Conservation (phyloP, 495 filamentous ascomycete genomes). For the Podospora pseudopauciseta region DNA sequence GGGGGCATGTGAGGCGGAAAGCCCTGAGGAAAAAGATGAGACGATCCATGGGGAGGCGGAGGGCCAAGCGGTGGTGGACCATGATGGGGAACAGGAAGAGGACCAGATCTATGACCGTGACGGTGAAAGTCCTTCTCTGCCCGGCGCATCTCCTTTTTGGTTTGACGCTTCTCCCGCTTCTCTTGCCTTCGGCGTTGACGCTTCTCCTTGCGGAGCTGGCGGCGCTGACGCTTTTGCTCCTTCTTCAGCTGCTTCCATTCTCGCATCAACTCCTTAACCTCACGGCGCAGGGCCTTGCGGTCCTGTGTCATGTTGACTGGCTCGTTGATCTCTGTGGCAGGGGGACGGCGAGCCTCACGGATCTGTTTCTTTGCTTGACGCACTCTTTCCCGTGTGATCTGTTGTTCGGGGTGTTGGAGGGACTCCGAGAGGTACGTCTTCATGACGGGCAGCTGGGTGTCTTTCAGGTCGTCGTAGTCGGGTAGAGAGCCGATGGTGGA, state of each 20-base stretch:
- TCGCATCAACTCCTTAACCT: slow-evolving; percentile 38
- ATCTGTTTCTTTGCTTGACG: slow-evolving; percentile 36
- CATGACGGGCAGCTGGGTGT: slow-evolving; percentile 39
- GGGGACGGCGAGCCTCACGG: slow-evolving; percentile 31
- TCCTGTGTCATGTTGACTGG: slow-evolving; percentile 19
- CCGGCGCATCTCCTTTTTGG: slow-evolving; percentile 26
- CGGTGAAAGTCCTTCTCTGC: slow-evolving; percentile 24
- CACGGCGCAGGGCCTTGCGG: slow-evolving; percentile 32
- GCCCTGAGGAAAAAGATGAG: neutral
- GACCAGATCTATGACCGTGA: slow-evolving; percentile 4
- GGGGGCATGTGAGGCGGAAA: neutral
- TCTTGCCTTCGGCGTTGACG: slow-evolving; percentile 27
- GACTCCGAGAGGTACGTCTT: slow-evolving; percentile 37
- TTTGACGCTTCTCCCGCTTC: slow-evolving; percentile 29
- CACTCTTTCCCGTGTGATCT: slow-evolving; percentile 42
- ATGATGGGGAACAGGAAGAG: slow-evolving; percentile 3
- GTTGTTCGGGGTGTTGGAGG: slow-evolving; percentile 42
- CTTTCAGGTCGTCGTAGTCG: slow-evolving; percentile 43
- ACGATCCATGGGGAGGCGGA: slow-evolving; percentile 1
- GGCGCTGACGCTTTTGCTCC: slow-evolving; percentile 32
- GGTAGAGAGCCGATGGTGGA: slow-evolving; percentile 46
- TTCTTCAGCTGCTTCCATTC: slow-evolving; percentile 42
- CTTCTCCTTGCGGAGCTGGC: slow-evolving; percentile 28
- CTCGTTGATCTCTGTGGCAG: slow-evolving; percentile 21
- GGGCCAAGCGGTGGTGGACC: neutral